phyloP scores from a whole-genome alignment of 2,329 filamentous ascomycete species.

The Aspergillus alliaceus region DNA sequence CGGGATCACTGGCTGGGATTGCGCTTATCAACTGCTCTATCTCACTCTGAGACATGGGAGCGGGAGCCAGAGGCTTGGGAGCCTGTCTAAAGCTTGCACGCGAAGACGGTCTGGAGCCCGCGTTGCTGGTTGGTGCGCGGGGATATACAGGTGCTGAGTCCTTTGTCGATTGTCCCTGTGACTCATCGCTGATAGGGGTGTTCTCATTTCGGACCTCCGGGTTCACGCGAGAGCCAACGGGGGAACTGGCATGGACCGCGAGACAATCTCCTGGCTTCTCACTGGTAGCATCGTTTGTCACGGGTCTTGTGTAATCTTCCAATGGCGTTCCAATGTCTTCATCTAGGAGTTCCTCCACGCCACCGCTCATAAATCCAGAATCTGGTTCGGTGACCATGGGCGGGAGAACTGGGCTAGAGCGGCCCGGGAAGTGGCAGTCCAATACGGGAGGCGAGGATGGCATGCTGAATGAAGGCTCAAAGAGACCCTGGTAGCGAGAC shows the following conservation, averaged over 20 bases:
- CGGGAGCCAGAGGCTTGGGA: constrained; percentile 40
- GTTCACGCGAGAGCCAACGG: constrained; percentile 22
- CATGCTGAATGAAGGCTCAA: constrained; percentile 75
- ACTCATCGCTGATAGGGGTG: constrained; percentile 19
- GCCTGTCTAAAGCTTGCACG: constrained; percentile 35
- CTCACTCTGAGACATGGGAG: constrained; percentile 36
- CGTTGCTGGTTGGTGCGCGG: constrained; percentile 27
- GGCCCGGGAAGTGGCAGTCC: constrained; percentile 61
- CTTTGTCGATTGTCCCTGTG: constrained; percentile 20
- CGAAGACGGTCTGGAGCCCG: constrained; percentile 39
- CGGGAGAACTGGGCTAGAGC: constrained; percentile 77
- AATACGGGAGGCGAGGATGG: constrained; percentile 87
- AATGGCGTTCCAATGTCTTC: constrained; percentile 48
- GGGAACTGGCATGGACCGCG: constrained; percentile 27
- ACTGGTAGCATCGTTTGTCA: constrained; percentile 17
- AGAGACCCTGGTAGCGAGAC: constrained; percentile 49
- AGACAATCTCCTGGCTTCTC: constrained; percentile 24
- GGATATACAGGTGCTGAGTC: constrained; percentile 21
- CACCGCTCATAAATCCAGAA: constrained; percentile 84
- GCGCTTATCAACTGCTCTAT: constrained; percentile 30
- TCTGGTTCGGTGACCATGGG: constrained; percentile 60
- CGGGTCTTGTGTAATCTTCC: constrained; percentile 23
- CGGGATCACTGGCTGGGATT: constrained; percentile 55
- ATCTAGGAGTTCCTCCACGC: constrained; percentile 67
- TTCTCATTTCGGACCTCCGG: constrained; percentile 21